These are phyloP conservation scores for Glarea lozoyensis DNA, from an alignment of 495 filamentous ascomycete species.

Conservation along the genomic window DNA sequence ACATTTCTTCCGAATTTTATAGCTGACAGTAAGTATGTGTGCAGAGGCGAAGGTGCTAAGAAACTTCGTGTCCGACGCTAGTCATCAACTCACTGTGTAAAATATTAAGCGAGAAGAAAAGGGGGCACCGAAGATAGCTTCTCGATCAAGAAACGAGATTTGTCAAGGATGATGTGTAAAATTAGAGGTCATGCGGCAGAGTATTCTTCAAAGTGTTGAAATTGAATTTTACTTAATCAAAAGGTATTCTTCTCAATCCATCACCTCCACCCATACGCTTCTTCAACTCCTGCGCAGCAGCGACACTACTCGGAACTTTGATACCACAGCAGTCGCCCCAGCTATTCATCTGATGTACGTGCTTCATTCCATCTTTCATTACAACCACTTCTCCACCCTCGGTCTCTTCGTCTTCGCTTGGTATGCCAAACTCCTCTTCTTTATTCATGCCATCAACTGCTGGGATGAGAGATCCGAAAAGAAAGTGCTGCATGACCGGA, in stretches of 20 bases:
- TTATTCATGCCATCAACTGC: constrained; percentile 74
- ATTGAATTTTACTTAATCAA: constrained; percentile 52
- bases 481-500: constrained; percentile 97
- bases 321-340: constrained; percentile 99
- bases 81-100: too few relatives aligned
- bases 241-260: constrained; percentile 75
- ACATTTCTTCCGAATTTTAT: too few relatives aligned
- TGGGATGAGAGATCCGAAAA: constrained; percentile 78
- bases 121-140: too few relatives aligned
- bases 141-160: too few relatives aligned
- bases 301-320: constrained; percentile 89
- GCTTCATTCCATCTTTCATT: constrained; percentile 54
- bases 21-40: too few relatives aligned
- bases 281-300: constrained; percentile 76
- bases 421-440: constrained; percentile 35
- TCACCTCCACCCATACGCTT: constrained; percentile 55
- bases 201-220: too few relatives aligned
- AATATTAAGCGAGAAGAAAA: too few relatives aligned
- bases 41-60: too few relatives aligned
- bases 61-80: too few relatives aligned
- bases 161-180: too few relatives aligned
- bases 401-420: constrained; percentile 36
- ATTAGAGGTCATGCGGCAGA: too few relatives aligned
- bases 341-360: constrained; percentile 55
- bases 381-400: constrained; percentile 49